Evolutionary conservation across 2,329 filamentous ascomycete genomes (phyloP), one percentile per base, ranked within the genome.

Genomic region (Ophiostoma triangulosporum): DNA sequence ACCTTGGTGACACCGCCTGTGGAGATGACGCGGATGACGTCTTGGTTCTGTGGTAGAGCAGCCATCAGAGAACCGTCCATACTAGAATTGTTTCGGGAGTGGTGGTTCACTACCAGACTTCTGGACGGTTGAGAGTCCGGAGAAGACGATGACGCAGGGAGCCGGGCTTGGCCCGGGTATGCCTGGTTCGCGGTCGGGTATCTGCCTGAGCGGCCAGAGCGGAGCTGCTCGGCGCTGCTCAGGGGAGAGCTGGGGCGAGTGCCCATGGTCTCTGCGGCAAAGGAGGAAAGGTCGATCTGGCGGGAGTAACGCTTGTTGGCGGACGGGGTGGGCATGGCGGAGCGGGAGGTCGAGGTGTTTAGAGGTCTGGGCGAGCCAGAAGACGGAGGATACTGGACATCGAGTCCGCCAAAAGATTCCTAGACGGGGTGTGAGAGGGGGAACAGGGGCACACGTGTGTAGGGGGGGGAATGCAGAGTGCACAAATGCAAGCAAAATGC

Each of bases 1-100:
- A 96, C 90, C 64, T 95, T 95, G 48, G 89, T 95, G 57, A 89
- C 83, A 51, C 90, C 93, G 57, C 83, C 88, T 49, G 89, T 93
- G 60, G 87, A 95, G 64, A 97, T 95, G 60, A 96, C 88, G 58
- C 90, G 81, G 59, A 97, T 95, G 57, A 95, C 81, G 56, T 90
- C 86, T 66, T 94, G 88, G 67, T 89, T 87, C 59, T 83, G 78
- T 54, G 90, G 90, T 63, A 96, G 72, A 56, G 85, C 84, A 60
- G 88, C 87, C 77, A 91, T 93, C 58, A 91, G 82, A 60, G 88
- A 84, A 57, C 84, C 84, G 67, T 96, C 90, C 63, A 91, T 76
- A 67, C 88, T 95, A 52, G 86, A 87, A 62, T 86, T 86, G 61
- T 87, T 86, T 63, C 87, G 81, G 53, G 84, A 80, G 67, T 95